Evolutionary conservation across 2,329 filamentous ascomycete genomes (phyloP).

Genomic region (Ophiostoma himal-ulmi): DNA sequence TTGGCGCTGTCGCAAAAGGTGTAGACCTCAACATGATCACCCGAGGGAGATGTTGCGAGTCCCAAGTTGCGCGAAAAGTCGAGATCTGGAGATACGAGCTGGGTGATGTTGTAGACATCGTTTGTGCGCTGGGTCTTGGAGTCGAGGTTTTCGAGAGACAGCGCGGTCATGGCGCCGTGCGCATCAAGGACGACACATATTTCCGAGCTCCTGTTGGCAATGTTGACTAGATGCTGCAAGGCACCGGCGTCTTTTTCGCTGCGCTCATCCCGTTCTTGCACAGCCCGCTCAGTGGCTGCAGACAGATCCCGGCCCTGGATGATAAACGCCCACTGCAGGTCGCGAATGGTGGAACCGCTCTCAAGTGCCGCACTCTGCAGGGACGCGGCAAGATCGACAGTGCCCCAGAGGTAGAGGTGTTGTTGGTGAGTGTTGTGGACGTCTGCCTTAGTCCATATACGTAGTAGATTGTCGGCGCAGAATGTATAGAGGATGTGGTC

Average conservation of each 20-base stretch:
- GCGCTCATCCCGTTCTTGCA: constrained; percentile 53
- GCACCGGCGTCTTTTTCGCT: constrained; percentile 62
- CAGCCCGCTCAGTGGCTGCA: constrained; percentile 67
- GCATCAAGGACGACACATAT: constrained; percentile 81
- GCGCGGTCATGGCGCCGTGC: constrained; percentile 80
- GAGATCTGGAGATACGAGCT: constrained; percentile 57
- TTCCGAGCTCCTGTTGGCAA: constrained; percentile 80
- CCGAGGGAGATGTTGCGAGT: constrained; percentile 18
- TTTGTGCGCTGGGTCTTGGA: constrained; percentile 59
- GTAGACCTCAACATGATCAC: constrained; percentile 59
- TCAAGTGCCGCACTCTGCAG: constrained; percentile 46
- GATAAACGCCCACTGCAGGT: constrained; percentile 64
- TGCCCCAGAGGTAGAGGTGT: constrained; percentile 71
- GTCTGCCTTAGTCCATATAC: constrained; percentile 78
- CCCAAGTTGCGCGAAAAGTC: constrained; percentile 36
- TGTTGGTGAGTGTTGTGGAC: constrained; percentile 55
- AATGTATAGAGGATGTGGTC: constrained; percentile 89
- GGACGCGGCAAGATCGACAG: constrained; percentile 68
- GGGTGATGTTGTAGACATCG: constrained; percentile 79
- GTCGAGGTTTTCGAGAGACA: constrained; percentile 83
- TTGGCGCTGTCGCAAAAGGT: constrained; percentile 62
- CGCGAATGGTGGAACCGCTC: constrained; percentile 24
- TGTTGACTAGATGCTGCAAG: constrained; percentile 75
- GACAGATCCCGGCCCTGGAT: constrained; percentile 77
- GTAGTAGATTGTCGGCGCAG: constrained; percentile 71